These are phyloP conservation scores for Ceratocystis variospora DNA, from an alignment of 2,329 filamentous ascomycete species.

Conservation along the genomic window DNA sequence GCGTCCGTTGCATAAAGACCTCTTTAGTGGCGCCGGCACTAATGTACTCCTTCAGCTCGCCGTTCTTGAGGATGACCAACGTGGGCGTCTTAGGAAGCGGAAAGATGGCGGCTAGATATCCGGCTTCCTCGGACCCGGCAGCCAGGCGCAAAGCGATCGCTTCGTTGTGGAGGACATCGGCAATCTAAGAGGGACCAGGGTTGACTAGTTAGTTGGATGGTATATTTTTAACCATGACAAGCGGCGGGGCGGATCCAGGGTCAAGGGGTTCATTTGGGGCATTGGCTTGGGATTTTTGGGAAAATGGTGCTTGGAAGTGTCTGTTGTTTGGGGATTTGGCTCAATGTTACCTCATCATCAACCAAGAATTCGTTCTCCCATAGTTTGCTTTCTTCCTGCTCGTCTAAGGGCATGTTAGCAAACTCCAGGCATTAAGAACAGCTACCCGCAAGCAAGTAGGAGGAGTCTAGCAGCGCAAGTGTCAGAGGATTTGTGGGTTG, in stretches of 20 bases:
- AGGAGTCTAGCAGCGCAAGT: neutral
- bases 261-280: neutral
- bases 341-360: conserved; percentile 38
- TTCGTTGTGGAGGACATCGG: conserved; percentile 42
- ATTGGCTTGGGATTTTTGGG: neutral
- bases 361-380: conserved; percentile 61
- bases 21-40: conserved; percentile 48
- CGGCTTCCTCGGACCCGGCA: conserved; percentile 65
- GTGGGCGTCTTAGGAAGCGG: conserved; percentile 67
- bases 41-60: conserved; percentile 64
- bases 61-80: conserved; percentile 66
- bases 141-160: conserved; percentile 57
- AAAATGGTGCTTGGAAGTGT: neutral
- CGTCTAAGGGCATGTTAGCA: conserved; percentile 38
- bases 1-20: conserved; percentile 44
- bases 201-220: too few species aligned
- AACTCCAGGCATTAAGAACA: neutral
- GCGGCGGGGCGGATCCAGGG: neutral
- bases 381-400: conserved; percentile 48
- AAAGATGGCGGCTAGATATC: conserved; percentile 69
- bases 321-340: neutral
- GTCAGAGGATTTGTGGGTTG: neutral
- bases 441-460: too few species aligned
- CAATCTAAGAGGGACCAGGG: conserved; percentile 32
- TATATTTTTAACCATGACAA: too few species aligned